phyloP scores from a whole-genome alignment of 2,329 filamentous ascomycete species.

The Dactylonectria macrodidyma region DNA sequence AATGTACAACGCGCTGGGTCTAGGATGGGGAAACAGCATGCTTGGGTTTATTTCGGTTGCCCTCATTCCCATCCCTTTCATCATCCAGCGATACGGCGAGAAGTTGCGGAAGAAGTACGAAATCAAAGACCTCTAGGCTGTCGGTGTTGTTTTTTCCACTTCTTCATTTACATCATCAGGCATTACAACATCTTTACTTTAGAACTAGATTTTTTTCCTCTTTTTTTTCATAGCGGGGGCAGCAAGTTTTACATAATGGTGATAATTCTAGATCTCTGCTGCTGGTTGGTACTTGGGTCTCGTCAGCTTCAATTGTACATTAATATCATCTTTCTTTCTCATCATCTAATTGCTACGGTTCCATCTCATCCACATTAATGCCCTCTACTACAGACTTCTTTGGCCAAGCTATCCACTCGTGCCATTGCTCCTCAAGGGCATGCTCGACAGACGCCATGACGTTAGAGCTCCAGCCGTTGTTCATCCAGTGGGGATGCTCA shows the following conservation, averaged over 20 bases:
- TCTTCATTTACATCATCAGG: neutral
- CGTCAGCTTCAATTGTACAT: neutral
- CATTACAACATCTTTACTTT: neutral
- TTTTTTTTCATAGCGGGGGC: neutral
- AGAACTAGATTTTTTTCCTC: neutral
- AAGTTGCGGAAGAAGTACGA: constrained; percentile 32
- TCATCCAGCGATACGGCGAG: constrained; percentile 58
- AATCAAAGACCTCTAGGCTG: constrained; percentile 18
- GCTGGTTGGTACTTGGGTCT: neutral
- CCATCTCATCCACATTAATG: constrained; percentile 36
- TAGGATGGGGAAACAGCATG: constrained; percentile 61
- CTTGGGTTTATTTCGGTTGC: constrained; percentile 57
- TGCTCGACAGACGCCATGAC: constrained; percentile 22
- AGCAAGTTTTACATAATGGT: too few relatives aligned
- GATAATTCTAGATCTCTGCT: neutral
- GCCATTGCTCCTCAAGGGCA: constrained; percentile 27
- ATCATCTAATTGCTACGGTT: neutral
- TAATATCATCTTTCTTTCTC: neutral
- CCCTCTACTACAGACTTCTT: constrained; percentile 22
- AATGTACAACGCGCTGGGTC: constrained; percentile 53
- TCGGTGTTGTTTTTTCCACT: neutral
- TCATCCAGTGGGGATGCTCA: constrained; percentile 33
- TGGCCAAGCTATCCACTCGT: constrained; percentile 34
- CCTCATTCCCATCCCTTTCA: constrained; percentile 58
- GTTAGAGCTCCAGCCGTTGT: constrained; percentile 29